Base-by-base conservation (phyloP, 176 grass and related monocot species). In the Cymbopogon citratus region DNA sequence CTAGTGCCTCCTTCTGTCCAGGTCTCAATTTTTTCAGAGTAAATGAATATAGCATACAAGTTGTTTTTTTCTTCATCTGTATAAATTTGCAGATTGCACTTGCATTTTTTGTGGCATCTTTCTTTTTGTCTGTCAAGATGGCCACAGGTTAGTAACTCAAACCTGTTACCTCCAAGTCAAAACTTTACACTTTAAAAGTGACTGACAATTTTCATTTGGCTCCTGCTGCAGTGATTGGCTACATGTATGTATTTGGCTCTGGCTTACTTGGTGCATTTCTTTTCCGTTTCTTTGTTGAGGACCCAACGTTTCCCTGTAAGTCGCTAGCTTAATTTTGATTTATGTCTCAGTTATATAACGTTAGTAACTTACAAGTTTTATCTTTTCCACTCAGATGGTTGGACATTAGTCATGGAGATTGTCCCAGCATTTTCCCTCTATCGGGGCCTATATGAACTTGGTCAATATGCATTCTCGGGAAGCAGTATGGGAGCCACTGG, bases 261-360 rank as follows among this genome's bases (percentile, higher is more conserved):
- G 92, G 95, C 45, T 90, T 95, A 63, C 80, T 95, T 77, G 95
- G 92, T 68, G 27, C 69, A 28, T 93, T 84, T 89, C 87, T 98
- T 85, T 77, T 98, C 46, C 69, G 65, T 9, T 77, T 88, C 52
- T 93, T 95, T 69, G 49, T 93, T 8, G 75, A 93, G 86, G 90
- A 93, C 46, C 28, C 26, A 65, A 84, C 31, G 28, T 91, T 89
- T 83, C 51, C 90, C 70, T 82, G 90, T 95, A 95, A 95, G 86
- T 80, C 68, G 7, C 75, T 82, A 56, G 4, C 67, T 29, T 49
- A 52, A 45, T 35, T 71, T 29, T 68, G 63, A 73, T 77, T 76
- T 81, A 12, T 21, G 64, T 65, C 60, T 77, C 15, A 6, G 45
- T 74, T 78, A 66, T 48, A 85, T 73, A 54, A 57, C 12, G 18